Evolutionary conservation across 768 basidiomycete species (phyloP), one percentile per base, ranked within the genome.

Genomic region (Lactifluus subvellereus): DNA sequence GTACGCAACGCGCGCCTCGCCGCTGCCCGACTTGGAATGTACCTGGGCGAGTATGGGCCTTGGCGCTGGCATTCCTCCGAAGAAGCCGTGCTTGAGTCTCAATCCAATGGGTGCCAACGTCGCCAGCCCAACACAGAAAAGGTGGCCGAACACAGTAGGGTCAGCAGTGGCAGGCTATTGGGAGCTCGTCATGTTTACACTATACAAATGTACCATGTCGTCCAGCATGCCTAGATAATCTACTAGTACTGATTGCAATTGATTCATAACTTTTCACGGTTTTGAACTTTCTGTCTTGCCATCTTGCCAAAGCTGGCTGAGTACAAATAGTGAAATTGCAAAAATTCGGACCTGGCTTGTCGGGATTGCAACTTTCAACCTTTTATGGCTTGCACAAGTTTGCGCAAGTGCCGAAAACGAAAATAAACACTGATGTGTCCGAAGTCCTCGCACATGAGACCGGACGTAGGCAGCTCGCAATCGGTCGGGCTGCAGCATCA

Each of bases 401-500:
- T n/a, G n/a, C n/a, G n/a, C n/a, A n/a, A n/a, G n/a, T n/a, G n/a
- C n/a, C n/a, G n/a, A n/a, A n/a, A n/a, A n/a, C n/a, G n/a, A n/a
- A n/a, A n/a, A n/a, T n/a, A n/a, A n/a, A n/a, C n/a, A n/a, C n/a
- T n/a, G n/a, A n/a, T n/a, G n/a, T n/a, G 85, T 2, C 95, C 97
- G 71, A 98, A 98, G 71, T 98, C 93, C 73, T 99, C 97, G 69
- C 96, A 98, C 96, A 99, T 98, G 62, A 98, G 77, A 4, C 97
- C 97, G 61, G 91, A 88, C 0, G 96, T 98, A 3, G 97, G 97
- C 1, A 96, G 96, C 77, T 99, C 97, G 48, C 94, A 98, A 99
- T 40, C 97, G 90, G 76, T 98, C 94, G 72, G 98, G 86, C 93
- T 97, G 70, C 6, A 7, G 35, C 10, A 22, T 20, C 43, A 9